Evolutionary conservation across 768 basidiomycete species (phyloP).

Genomic region (Dioszegia aurantiaca): DNA sequence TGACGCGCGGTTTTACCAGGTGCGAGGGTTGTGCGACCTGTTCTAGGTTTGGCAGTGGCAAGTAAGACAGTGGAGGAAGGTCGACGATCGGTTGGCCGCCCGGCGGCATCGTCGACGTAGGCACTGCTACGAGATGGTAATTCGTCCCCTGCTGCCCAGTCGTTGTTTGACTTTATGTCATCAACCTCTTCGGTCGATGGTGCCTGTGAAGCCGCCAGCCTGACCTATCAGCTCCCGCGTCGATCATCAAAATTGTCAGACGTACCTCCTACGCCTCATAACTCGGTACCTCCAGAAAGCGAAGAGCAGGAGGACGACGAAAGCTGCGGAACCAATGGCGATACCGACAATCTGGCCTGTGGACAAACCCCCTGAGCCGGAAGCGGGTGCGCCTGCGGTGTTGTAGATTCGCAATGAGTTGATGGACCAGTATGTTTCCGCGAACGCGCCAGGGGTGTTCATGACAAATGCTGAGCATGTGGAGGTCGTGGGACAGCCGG

Average conservation of each 20-base stretch:
- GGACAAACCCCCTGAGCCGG: slow-evolving; percentile 14
- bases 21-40: slow-evolving; percentile 28
- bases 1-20: slow-evolving; percentile 32
- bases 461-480: slow-evolving; percentile 59
- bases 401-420: slow-evolving; percentile 62
- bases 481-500: slow-evolving; percentile 37
- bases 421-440: slow-evolving; percentile 69
- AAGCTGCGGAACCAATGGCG: slow-evolving; percentile 29
- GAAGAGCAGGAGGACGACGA: slow-evolving; percentile 15
- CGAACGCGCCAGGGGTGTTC: slow-evolving; percentile 62
- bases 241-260: background rate
- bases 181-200: slow-evolving; percentile 7
- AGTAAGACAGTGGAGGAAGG: background rate
- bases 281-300: slow-evolving; percentile 23
- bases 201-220: background rate
- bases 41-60: slow-evolving; percentile 21
- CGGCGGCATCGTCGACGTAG: background rate
- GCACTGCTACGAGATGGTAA: background rate
- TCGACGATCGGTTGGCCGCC: background rate
- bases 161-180: background rate
- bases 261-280: slow-evolving; percentile 19
- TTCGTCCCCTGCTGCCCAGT: slow-evolving; percentile 9
- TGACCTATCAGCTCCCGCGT: background rate
- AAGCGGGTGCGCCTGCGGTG: slow-evolving; percentile 30
- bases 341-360: slow-evolving; percentile 42